Conservation (phyloP, 192 early-diverging fungal species). For the Linderina pennispora region DNA sequence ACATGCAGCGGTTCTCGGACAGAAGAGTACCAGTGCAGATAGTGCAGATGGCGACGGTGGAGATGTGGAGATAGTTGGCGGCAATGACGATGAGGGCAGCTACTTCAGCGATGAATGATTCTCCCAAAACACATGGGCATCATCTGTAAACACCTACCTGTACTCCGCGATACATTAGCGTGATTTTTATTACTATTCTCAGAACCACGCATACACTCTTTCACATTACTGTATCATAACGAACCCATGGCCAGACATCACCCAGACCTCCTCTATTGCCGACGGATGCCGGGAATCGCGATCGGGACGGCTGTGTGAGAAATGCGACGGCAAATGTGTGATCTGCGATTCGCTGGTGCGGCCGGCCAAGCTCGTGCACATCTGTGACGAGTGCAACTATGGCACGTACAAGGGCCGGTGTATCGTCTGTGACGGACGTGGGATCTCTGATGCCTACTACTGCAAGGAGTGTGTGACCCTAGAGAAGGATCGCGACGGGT, state of each 20-base stretch:
- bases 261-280: slow-evolving; percentile 91
- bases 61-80: slow-evolving; percentile 19
- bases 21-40: slow-evolving; percentile 9
- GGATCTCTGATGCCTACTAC: slow-evolving; percentile 92
- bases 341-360: slow-evolving; percentile 95
- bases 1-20: slow-evolving; percentile 14
- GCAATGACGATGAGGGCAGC: slow-evolving; percentile 13
- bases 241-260: slow-evolving; percentile 70
- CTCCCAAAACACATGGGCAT: too few species aligned
- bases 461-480: slow-evolving; percentile 85
- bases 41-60: neutral
- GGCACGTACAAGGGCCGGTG: slow-evolving; percentile 86
- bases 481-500: slow-evolving; percentile 96
- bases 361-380: slow-evolving; percentile 80
- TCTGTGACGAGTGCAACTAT: slow-evolving; percentile 97
- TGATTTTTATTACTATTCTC: too few species aligned
- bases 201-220: neutral
- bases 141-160: too few species aligned
- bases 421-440: slow-evolving; percentile 82
- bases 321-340: slow-evolving; percentile 85
- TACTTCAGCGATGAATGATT: slow-evolving; percentile 13
- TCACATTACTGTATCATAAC: neutral
- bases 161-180: neutral
- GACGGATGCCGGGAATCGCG: slow-evolving; percentile 87
- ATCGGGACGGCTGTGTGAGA: slow-evolving; percentile 43